A percentile compares a stretch with the other conserved stretches of the same genome.
Conservation (phyloP, 2,329 filamentous ascomycete genomes). For the Diaporthe vaccinii region DNA sequence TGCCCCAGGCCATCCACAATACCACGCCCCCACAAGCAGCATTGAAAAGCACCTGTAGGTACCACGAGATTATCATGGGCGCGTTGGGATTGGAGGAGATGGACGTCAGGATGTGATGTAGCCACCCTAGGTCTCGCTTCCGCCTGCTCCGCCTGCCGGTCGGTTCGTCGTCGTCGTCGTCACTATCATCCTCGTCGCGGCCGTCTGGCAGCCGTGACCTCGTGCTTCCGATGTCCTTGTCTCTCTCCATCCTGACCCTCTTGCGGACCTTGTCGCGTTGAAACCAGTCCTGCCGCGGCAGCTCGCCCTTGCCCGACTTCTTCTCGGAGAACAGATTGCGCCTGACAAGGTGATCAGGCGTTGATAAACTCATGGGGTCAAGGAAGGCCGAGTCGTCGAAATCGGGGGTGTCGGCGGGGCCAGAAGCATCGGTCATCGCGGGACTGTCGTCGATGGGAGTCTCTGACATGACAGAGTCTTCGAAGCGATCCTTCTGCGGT, state of each 20-base stretch:
- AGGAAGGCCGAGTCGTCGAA: slow-evolving; percentile 54
- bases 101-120: slow-evolving; percentile 61
- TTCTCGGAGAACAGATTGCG: slow-evolving; percentile 43
- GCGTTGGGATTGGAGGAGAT: slow-evolving; percentile 71
- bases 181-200: slow-evolving; percentile 65
- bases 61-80: slow-evolving; percentile 70
- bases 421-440: slow-evolving; percentile 69
- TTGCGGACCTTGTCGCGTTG: slow-evolving; percentile 64
- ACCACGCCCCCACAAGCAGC: slow-evolving; percentile 67
- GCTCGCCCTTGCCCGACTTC: slow-evolving; percentile 74
- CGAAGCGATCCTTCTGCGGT: slow-evolving; percentile 66
- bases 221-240: slow-evolving; percentile 66
- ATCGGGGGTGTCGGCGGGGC: slow-evolving; percentile 56
- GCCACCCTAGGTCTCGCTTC: slow-evolving; percentile 51
- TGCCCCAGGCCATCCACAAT: slow-evolving; percentile 77
- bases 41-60: slow-evolving; percentile 75
- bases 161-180: slow-evolving; percentile 49
- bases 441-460: slow-evolving; percentile 73
- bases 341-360: slow-evolving; percentile 52
- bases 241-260: slow-evolving; percentile 65
- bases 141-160: slow-evolving; percentile 46
- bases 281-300: slow-evolving; percentile 63
- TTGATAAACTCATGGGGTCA: slow-evolving; percentile 29
- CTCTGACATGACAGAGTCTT: slow-evolving; percentile 67
- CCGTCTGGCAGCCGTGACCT: slow-evolving; percentile 59